These are phyloP conservation scores for Diplodia intermedia DNA, from an alignment of 2,329 filamentous ascomycete genomes.

Conservation along the genomic window DNA sequence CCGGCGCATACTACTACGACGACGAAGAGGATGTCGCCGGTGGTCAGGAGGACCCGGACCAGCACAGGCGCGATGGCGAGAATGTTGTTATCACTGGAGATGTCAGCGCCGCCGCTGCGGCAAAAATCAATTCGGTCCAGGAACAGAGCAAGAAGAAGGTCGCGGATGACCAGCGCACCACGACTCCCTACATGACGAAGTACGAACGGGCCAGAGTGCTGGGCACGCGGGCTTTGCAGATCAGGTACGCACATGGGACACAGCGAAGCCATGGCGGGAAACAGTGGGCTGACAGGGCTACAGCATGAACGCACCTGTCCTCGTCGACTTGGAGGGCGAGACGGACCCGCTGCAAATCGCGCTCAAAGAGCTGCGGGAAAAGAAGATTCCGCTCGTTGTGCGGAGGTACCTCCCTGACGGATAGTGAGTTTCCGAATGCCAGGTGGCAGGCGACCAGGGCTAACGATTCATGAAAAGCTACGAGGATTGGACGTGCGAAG, in stretches of 20 bases:
- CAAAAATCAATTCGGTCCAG: constrained; percentile 61
- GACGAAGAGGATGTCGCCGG: constrained; percentile 63
- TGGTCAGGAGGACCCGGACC: constrained; percentile 45
- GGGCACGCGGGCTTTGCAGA: constrained; percentile 91
- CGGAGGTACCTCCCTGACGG: constrained; percentile 95
- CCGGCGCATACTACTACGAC: constrained; percentile 71
- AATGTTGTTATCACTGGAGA: constrained; percentile 59
- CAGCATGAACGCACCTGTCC: constrained; percentile 96
- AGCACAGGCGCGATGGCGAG: constrained; percentile 29
- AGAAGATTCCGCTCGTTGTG: constrained; percentile 97
- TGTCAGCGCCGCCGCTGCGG: constrained; percentile 52
- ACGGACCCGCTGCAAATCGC: constrained; percentile 97
- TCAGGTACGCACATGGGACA: constrained; percentile 69
- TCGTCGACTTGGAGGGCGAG: constrained; percentile 96
- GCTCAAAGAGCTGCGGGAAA: constrained; percentile 95
- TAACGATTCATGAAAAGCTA: constrained; percentile 65
- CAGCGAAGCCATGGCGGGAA: neutral
- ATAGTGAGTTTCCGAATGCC: constrained; percentile 68
- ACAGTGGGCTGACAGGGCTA: constrained; percentile 16
- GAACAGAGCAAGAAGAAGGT: constrained; percentile 81
- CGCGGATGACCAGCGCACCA: constrained; percentile 82
- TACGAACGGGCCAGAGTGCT: constrained; percentile 95
- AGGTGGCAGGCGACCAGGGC: neutral
- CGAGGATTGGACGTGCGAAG: constrained; percentile 99
- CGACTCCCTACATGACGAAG: constrained; percentile 99